Evolutionary conservation across 2,329 filamentous ascomycete genomes (phyloP), one percentile per base, ranked within the genome.

Genomic region (Fonsecaea monophora): DNA sequence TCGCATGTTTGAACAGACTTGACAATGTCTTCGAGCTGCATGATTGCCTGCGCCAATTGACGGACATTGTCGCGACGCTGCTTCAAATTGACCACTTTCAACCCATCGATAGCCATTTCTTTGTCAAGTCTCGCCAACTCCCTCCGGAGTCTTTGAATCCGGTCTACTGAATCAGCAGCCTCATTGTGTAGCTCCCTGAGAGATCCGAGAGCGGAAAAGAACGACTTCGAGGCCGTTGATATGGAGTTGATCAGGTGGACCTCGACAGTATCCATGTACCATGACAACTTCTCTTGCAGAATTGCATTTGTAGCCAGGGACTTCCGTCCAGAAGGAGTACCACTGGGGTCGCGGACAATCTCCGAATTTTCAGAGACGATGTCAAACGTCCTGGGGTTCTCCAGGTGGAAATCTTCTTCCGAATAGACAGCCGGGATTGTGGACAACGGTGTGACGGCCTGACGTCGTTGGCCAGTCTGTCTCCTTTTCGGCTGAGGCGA

Each of bases 231-330:
- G 1, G 95, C 95, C 0, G 92, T 93, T 2, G 94, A 98, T 69
- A 99, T 99, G 0, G 94, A 97, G 37, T 92, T 92, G 73, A 99
- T 97, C 7, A 99, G 83, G 77, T 99, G 95, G 62, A 99, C 92
- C 77, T 99, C 95, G 25, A 99, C 93, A 0, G 95, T 99, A 77
- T 99, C 95, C 93, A 99, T 97, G 78, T 99, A 99, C 95, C 95
- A 99, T 0, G 95, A 98, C 12, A 99, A 83, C 79, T 99, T 99
- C 79, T 99, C 95, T 77, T 99, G 95, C 40, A 99, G 79, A 66
- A 99, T 99, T 0, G 95, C 95, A 79, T 99, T 99, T 0, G 94
- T 97, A 7, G 94, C 94, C 34, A 99, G 83, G 0, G 92, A 91
- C 77, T 97, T 98, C 67, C 94, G 87, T 8, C 83, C 83, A 12